Conservation (phyloP, 1,139 yeast species). For the Saccharomycopsis phalli region DNA sequence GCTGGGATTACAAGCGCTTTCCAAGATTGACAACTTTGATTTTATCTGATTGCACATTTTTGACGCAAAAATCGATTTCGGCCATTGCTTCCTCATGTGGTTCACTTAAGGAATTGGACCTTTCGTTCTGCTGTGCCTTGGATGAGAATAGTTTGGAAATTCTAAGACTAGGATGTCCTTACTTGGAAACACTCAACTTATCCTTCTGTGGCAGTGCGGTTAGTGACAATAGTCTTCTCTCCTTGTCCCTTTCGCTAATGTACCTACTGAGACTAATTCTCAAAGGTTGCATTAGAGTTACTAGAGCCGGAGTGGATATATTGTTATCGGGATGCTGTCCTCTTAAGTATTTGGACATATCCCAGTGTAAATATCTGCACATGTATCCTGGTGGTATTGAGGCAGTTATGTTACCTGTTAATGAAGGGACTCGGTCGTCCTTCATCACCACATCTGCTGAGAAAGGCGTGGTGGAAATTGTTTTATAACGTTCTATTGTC, state of each 20-base stretch:
- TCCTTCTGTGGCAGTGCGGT: conserved; percentile 78
- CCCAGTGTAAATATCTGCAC: conserved; percentile 60
- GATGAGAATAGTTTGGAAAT: conserved; percentile 63
- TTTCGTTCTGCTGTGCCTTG: conserved; percentile 68
- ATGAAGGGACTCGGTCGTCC: conserved; percentile 45
- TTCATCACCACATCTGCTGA: conserved; percentile 49
- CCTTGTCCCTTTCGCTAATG: conserved; percentile 49
- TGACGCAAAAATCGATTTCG: conserved; percentile 57
- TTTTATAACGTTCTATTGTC: conserved; percentile 23
- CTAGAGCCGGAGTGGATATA: conserved; percentile 66
- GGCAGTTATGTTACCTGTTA: conserved; percentile 45
- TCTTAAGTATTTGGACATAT: conserved; percentile 45
- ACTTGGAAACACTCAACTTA: conserved; percentile 43
- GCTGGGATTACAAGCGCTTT: conserved; percentile 51
- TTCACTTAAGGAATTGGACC: conserved; percentile 44
- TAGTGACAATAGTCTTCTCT: conserved; percentile 56
- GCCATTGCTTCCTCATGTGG: conserved; percentile 56
- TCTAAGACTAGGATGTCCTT: conserved; percentile 54
- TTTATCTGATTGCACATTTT: conserved; percentile 63
- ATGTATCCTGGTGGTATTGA: conserved; percentile 48
- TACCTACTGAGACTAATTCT: conserved; percentile 41
- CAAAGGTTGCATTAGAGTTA: conserved; percentile 67
- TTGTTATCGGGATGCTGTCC: conserved; percentile 49
- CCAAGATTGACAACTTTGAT: conserved; percentile 44
- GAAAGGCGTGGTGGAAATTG: conserved; percentile 48